A percentile compares a stretch with the other conserved stretches of the same genome.
Evolutionary conservation across 352 stramenopile genomes (phyloP).

Genomic region (Phytopythium sindhum): DNA sequence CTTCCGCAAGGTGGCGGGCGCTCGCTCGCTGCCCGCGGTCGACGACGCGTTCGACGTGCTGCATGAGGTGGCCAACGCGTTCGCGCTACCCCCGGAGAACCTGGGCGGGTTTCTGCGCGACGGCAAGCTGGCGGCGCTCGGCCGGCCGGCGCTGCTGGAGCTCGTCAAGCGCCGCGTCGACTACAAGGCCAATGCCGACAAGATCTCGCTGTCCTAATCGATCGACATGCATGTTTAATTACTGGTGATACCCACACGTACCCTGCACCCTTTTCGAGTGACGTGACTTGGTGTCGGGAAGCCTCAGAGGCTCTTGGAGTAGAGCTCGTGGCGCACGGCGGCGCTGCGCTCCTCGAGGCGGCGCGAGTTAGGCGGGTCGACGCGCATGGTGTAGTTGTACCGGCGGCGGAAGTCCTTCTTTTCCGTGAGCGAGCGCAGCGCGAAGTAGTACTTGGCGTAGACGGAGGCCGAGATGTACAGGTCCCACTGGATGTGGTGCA

Average conservation of each 20-base stretch:
- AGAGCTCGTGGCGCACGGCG: constrained; percentile 77
- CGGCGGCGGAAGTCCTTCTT: constrained; percentile 88
- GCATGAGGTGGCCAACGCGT: constrained; percentile 79
- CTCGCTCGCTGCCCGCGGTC: constrained; percentile 23
- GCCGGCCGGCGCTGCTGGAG: constrained; percentile 51
- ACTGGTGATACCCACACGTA: no score
- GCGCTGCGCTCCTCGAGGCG: constrained; percentile 82
- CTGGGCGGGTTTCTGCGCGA: constrained; percentile 75
- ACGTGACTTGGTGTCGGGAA: no score
- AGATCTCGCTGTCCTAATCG: constrained; percentile 44
- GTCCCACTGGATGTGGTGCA: constrained; percentile 98
- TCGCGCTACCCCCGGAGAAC: constrained; percentile 72
- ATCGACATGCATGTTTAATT: constrained; percentile 10
- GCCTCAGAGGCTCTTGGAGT: constrained; percentile 82
- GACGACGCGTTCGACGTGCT: constrained; percentile 76
- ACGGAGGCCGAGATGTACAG: constrained; percentile 95
- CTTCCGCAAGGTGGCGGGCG: constrained; percentile 35
- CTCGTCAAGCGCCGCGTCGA: constrained; percentile 80
- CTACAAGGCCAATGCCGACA: constrained; percentile 78
- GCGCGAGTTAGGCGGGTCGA: constrained; percentile 84
- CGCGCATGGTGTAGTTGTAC: constrained; percentile 89
- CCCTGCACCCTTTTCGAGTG: constrained; percentile 7
- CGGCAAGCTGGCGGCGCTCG: constrained; percentile 62
- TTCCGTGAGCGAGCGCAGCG: constrained; percentile 90
- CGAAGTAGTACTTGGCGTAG: constrained; percentile 99